Evolutionary conservation across 805 yeast species (phyloP), one percentile per base, ranked within the genome.

Genomic region (Blastobotrys mokoenaii): DNA sequence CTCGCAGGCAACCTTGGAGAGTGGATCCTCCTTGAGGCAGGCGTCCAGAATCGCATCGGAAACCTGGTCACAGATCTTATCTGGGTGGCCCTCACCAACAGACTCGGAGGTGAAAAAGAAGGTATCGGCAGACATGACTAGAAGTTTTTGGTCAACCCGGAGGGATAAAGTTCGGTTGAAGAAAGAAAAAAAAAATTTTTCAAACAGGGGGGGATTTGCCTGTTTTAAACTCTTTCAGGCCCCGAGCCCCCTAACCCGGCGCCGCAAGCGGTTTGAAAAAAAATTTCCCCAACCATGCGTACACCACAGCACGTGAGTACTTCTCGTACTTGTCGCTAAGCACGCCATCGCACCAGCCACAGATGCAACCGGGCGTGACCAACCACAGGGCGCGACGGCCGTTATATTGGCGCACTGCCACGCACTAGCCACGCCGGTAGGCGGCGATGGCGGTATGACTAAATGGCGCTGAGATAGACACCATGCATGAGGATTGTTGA

Each of bases 1-100:
- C 73, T 93, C 98, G 77, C 98, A 93, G 41, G 96, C 98, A 67
- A 93, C 98, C 77, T 93, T 93, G 58, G 98, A 93, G 61, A 86
- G 77, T 51, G 98, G 98, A 71, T 93, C 98, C 58, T 74, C 94
- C 46, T 85, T 80, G 61, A 93, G 75, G 77, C 97, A 90, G 58
- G 98, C 98, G 65, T 93, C 98, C 60, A 93, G 78, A 63, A 93
- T 86, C 62, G 98, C 98, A 67, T 93, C 98, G 47, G 95, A 84
- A 58, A 93, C 96, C 77, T 93, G 98, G 73, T 93, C 98, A 76
- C 98, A 94, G 60, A 69, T 69, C 64, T 68, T 68, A 51, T 68
- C 73, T 50, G 73, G 73, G 59, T 69, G 73, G 57, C 84, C 84
- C 64, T 78, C 84, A 63, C 84, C 84, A 57, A 78, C 84, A 50